A percentile compares a stretch with the other conserved stretches of the same genome.
Evolutionary conservation across 768 basidiomycete genomes (phyloP).

Genomic region (Galerina marginata): DNA sequence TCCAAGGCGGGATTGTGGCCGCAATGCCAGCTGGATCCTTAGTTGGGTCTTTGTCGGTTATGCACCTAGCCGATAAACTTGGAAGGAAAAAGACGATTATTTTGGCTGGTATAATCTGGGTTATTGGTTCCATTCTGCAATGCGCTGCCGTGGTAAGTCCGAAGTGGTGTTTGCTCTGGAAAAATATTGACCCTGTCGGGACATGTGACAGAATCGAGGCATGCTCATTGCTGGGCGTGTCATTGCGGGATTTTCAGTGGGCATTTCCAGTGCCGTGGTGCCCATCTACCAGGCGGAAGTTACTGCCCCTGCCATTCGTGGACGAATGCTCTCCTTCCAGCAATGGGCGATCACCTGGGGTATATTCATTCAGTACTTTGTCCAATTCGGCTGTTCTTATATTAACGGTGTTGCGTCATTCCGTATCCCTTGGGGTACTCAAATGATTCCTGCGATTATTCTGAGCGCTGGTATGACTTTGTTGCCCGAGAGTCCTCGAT

Average conservation of each 20-base stretch:
- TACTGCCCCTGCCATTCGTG: slow-evolving; percentile 73
- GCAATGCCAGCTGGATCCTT: slow-evolving; percentile 81
- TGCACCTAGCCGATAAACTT: slow-evolving; percentile 64
- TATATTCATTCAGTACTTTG: slow-evolving; percentile 76
- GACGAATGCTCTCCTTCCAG: slow-evolving; percentile 76
- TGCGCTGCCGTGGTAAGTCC: slow-evolving; percentile 54
- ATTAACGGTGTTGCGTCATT: slow-evolving; percentile 74
- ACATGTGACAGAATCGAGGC: slow-evolving; percentile 56
- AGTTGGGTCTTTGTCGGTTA: slow-evolving; percentile 70
- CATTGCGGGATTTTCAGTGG: slow-evolving; percentile 71
- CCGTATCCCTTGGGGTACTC: slow-evolving; percentile 82
- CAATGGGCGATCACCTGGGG: slow-evolving; percentile 86
- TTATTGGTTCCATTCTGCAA: slow-evolving; percentile 73
- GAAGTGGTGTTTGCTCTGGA: background rate
- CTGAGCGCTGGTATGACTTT: slow-evolving; percentile 68
- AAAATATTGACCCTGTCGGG: background rate
- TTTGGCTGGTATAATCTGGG: slow-evolving; percentile 70
- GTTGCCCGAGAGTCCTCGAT: slow-evolving; percentile 77
- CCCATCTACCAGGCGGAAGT: slow-evolving; percentile 81
- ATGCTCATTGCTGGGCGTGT: slow-evolving; percentile 78
- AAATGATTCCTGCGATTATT: slow-evolving; percentile 78
- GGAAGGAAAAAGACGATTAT: slow-evolving; percentile 74
- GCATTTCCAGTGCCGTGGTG: slow-evolving; percentile 67
- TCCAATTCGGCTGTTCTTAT: slow-evolving; percentile 78
- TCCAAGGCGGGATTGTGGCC: slow-evolving; percentile 76